These are phyloP conservation scores for Thamnidium elegans DNA, from an alignment of 192 early-diverging fungal species.

Conservation along the genomic window DNA sequence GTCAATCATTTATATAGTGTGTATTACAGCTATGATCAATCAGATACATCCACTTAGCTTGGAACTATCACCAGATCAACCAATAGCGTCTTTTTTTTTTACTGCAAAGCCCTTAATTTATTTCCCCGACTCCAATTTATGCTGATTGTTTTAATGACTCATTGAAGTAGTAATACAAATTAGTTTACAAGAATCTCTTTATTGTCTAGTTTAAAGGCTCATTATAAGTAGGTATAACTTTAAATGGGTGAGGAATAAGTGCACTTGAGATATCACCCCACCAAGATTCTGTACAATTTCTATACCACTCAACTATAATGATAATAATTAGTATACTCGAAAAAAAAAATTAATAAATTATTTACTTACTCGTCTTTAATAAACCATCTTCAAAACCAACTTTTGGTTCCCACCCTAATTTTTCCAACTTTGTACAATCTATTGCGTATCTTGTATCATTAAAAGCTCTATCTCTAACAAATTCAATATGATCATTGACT, in stretches of 20 bases:
- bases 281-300: slow-evolving; percentile 46
- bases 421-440: slow-evolving; percentile 63
- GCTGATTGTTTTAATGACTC: too few species aligned
- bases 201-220: background rate
- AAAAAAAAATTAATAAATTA: background rate
- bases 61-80: too few species aligned
- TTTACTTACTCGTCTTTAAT: slow-evolving; percentile 56
- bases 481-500: slow-evolving; percentile 52
- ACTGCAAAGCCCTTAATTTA: too few species aligned
- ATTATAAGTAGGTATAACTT: slow-evolving; percentile 31
- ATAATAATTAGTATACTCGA: background rate
- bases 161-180: too few species aligned
- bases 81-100: too few species aligned
- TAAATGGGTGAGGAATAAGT: slow-evolving; percentile 53
- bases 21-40: too few species aligned
- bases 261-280: slow-evolving; percentile 62
- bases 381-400: slow-evolving; percentile 64
- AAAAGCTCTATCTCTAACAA: slow-evolving; percentile 73
- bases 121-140: too few species aligned
- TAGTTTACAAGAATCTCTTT: too few species aligned
- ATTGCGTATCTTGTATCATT: slow-evolving; percentile 79
- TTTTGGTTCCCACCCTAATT: slow-evolving; percentile 64
- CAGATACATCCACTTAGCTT: too few species aligned
- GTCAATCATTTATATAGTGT: too few species aligned
- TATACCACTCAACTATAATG: slow-evolving; percentile 55